Percentiles rank a stretch among this genome's conserved stretches.
Evolutionary conservation across 768 basidiomycete species (phyloP).

Genomic region (Wakefieldia striispora): DNA sequence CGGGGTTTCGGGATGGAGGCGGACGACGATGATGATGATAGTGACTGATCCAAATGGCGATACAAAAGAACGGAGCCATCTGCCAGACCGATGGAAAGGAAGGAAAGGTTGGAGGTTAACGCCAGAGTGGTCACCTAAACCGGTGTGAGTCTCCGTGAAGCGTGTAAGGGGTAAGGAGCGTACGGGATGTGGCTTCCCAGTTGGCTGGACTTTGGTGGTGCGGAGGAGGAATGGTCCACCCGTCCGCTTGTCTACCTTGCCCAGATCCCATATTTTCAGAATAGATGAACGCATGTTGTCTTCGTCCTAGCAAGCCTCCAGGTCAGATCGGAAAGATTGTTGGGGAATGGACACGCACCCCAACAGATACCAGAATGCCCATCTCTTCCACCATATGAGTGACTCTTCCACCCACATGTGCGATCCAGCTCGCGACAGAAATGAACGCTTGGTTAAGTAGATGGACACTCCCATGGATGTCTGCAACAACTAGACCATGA

Average conservation of each 20-base stretch:
- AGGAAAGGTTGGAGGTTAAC: constrained; percentile 70
- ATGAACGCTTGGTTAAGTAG: constrained; percentile 70
- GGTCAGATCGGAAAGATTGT: constrained; percentile 10
- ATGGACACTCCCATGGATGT: constrained; percentile 83
- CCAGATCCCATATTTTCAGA: constrained; percentile 88
- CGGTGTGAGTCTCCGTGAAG: neutral
- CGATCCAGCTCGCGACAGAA: constrained; percentile 70
- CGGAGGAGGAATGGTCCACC: constrained; percentile 63
- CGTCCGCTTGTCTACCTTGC: constrained; percentile 63
- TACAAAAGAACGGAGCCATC: constrained; percentile 93
- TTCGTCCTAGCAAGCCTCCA: constrained; percentile 61
- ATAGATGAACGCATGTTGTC: constrained; percentile 61
- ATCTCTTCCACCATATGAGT: constrained; percentile 84
- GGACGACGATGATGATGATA: constrained; percentile 63
- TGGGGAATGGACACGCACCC: constrained; percentile 49
- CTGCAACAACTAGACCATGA: constrained; percentile 72
- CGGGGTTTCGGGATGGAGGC: constrained; percentile 86
- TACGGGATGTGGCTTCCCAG: constrained; percentile 79
- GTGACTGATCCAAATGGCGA: constrained; percentile 82
- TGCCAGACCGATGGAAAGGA: constrained; percentile 90
- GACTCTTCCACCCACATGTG: constrained; percentile 75
- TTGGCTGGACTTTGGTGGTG: constrained; percentile 72
- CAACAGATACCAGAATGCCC: constrained; percentile 83
- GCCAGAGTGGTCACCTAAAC: constrained; percentile 74
- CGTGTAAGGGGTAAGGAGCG: constrained; percentile 7